Evolutionary conservation across 2,329 filamentous ascomycete species (phyloP), one percentile per base, ranked within the genome.

Genomic region (Salinomyces thailandicus): DNA sequence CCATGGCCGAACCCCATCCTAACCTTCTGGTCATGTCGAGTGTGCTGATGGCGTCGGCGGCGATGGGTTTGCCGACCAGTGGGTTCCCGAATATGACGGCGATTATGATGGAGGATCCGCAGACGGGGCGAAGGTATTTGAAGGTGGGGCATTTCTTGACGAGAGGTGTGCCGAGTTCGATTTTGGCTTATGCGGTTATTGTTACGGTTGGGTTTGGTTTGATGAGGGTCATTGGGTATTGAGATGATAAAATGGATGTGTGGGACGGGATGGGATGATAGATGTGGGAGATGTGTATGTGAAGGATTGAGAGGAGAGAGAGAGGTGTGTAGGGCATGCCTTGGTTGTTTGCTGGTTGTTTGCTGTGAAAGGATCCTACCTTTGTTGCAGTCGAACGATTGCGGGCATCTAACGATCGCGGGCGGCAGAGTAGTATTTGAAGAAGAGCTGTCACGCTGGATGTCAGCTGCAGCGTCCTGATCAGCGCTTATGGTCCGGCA

Each of bases 1-100:
- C 69, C 33, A 94, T 98, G 86, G 75, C 80, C 2, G 72, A 93
- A 57, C 87, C 89, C 18, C 86, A 93, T 57, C 89, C 91, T 6
- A 96, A 96, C 60, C 64, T 98, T 42, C 66, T 98, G 41, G 91
- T 98, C 44, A 96, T 98, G 89, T 84, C 79, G 0, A 80, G 83
- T 37, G 89, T 93, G 8, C 65, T 98, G 45, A 98, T 98, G 86
- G 95, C 91, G 57, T 89, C 81, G 47, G 87, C 87, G n/a, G 91
- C 85, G 2, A 98, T 98, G 91, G 91, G 80, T 9, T 62, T 98
- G 61, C 91, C 91, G 2, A 98, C 91, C 0, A 89, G 81, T 57
- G 93, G 91, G 6, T 98, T 98, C 66, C 91, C 91, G 2, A 98
- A 98, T 51, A 98, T 98, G 91, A 98, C 91, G 54, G 91, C 91